Evolutionary conservation across 345 rosid genomes (phyloP), one percentile per base, ranked within the genome.

Genomic region (Excoecaria agallocha): DNA sequence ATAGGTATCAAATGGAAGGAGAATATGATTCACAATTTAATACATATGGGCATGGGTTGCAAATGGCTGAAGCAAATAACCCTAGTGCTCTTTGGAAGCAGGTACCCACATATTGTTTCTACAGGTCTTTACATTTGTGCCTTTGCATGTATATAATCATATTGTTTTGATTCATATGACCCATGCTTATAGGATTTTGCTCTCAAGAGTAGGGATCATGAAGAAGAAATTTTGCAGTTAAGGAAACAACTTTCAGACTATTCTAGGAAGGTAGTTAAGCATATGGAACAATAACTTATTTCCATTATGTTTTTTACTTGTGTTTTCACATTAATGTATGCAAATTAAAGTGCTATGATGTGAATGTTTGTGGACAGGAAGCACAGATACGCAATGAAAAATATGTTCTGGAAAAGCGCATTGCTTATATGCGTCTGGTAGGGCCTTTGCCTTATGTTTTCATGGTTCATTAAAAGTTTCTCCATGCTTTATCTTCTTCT

Each of bases 351-450:
- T 73, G 71, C 76, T 86, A 72, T 74, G 52, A 52, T 45, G 54
- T 20, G 74, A 52, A 57, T 72, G 15, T 81, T 69, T 74, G 35
- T 69, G 75, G 43, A 73, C 78, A 95, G 99, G 99, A 91, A 90
- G 88, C 96, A 59, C 92, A 88, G 87, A 85, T 88, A 83, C 87
- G 88, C 67, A 95, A 88, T 63, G 99, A 93, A 77, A 93, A 90
- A 72, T 87, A 82, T 87, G 86, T 88, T 77, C 77, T 93, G 83
- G 97, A 91, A 81, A 95, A 87, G 83, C 96, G 96, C 74, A 93
- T 95, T 70, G 91, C 96, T 30, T 86, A 89, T 80, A 90, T 95
- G 98, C 96, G 97, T 56, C 84, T 91, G 97, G 99, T 93, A 85
- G 25, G 86, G 61, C 74, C 73, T 79, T 71, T 78, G n/a, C 50